Conservation (phyloP, 176 grass and related monocot genomes). For the Phoenix roebelenii region DNA sequence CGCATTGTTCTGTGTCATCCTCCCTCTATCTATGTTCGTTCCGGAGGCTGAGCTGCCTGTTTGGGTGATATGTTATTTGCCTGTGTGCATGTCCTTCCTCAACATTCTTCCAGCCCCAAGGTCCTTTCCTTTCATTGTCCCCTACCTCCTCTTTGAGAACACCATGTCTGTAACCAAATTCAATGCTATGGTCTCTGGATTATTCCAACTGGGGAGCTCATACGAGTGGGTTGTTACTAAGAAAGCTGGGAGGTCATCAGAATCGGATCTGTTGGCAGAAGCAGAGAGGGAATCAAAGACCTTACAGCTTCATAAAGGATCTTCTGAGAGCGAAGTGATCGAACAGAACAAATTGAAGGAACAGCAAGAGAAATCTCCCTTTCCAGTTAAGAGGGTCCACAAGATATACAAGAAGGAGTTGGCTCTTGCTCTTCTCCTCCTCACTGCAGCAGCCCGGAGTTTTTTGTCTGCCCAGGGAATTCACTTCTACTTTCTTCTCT, state of each 20-base stretch:
- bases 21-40: conserved; percentile 71
- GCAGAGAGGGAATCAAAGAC: conserved; percentile 25
- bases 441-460: conserved; percentile 51
- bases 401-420: conserved; percentile 86
- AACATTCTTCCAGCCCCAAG: conserved; percentile 61
- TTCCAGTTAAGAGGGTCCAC: conserved; percentile 30
- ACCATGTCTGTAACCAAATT: conserved; percentile 89
- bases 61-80: conserved; percentile 81
- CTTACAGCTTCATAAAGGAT: conserved; percentile 38
- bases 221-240: conserved; percentile 85
- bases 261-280: conserved; percentile 30
- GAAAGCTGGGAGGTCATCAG: conserved; percentile 64
- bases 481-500: conserved; percentile 86
- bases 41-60: conserved; percentile 69
- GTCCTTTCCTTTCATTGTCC: conserved; percentile 80
- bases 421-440: conserved; percentile 59
- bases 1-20: conserved; percentile 76
- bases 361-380: conserved; percentile 11
- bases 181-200: conserved; percentile 72
- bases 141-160: conserved; percentile 79
- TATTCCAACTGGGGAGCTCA: conserved; percentile 65
- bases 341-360: conserved; percentile 29
- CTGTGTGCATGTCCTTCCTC: conserved; percentile 59
- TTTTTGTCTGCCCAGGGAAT: conserved; percentile 69
- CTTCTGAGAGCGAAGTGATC: conserved; percentile 31